Base-by-base conservation (phyloP, 2,329 filamentous ascomycete species). In the Nothopassalora personata region DNA sequence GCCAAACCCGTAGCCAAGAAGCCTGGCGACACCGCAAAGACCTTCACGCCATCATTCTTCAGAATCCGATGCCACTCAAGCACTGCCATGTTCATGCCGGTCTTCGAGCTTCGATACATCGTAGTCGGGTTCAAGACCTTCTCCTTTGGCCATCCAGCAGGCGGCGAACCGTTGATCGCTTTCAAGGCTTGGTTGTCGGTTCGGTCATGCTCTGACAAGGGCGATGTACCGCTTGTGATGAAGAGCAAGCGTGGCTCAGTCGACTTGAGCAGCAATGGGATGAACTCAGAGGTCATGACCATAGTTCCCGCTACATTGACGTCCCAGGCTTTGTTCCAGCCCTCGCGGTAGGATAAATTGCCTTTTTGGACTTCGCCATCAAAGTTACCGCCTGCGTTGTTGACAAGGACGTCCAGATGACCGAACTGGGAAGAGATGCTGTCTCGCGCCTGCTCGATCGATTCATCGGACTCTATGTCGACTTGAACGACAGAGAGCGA, bases 341-440 rank as follows among this genome's bases (percentile, higher is more conserved):
- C 70, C 56, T 73, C 71, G 50, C 76, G 73, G n/a, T 73, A 65
- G 3, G 63, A 68, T 18, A 71, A 60, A 9, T 70, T 61, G 28
- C 69, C 67, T 13, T 59, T 23, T 4, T 60, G 53, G 57, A 74
- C 67, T 4, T 75, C 61, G 3, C 23, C 27, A 59, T 84, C 81
- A 63, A 79, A 79, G n/a, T 67, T 67, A 33, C 71, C 76, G 28
- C 80, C 83, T 0, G 80, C 83, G 56, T 86, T 86, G 71, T 85
- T 85, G 59, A 86, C 69, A 0, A 86, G 74, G 1, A 74, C 70
- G 53, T 86, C 83, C 2, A 86, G 43, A 11, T 69, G 74, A 11
- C 78, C 80, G 60, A 74, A 74, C 13, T 72, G 73, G n/a, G 67
- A 60, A 18, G 72, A 50, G 15, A 86, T 72, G 0, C 72, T 57